A percentile compares a stretch with the other conserved stretches of the same genome.
Conservation (phyloP, 2,329 filamentous ascomycete genomes). For the Aspergillus ibericus region DNA sequence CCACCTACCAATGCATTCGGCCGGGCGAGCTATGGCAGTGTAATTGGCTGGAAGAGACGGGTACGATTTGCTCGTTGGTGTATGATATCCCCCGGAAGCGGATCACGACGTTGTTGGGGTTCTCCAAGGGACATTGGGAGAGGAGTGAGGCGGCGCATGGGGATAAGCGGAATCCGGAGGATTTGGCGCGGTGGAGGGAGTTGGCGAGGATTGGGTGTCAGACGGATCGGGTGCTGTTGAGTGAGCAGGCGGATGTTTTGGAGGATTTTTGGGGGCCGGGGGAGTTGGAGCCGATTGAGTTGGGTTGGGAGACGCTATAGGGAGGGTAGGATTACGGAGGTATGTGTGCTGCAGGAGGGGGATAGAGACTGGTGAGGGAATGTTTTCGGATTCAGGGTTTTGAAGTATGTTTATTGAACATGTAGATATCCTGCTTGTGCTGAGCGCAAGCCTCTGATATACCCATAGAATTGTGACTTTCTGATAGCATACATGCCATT, state of each 20-base stretch:
- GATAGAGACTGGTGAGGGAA: background rate
- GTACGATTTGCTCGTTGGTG: slow-evolving; percentile 56
- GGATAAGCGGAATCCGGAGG: slow-evolving; percentile 55
- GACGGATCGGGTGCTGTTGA: slow-evolving; percentile 52
- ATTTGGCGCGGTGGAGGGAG: slow-evolving; percentile 54
- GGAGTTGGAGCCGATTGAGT: slow-evolving; percentile 48
- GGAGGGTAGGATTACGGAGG: background rate
- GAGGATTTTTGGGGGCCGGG: slow-evolving; percentile 54
- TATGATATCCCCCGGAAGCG: slow-evolving; percentile 54
- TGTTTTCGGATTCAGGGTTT: background rate
- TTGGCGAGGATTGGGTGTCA: slow-evolving; percentile 55
- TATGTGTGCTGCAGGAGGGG: background rate
- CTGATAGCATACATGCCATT: background rate
- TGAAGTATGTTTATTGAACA: background rate
- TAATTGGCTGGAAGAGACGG: slow-evolving; percentile 63
- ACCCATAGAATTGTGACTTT: background rate
- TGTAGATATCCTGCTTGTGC: background rate
- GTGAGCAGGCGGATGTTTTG: slow-evolving; percentile 55
- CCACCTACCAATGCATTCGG: slow-evolving; percentile 58
- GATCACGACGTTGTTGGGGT: slow-evolving; percentile 55
- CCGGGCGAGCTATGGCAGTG: slow-evolving; percentile 61
- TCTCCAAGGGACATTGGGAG: slow-evolving; percentile 60
- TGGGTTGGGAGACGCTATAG: slow-evolving; percentile 38
- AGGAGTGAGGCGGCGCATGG: slow-evolving; percentile 52
- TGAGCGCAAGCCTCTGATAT: background rate